Evolutionary conservation across 352 stramenopile genomes (phyloP).

Genomic region (Hyaloperonospora brassicae): DNA sequence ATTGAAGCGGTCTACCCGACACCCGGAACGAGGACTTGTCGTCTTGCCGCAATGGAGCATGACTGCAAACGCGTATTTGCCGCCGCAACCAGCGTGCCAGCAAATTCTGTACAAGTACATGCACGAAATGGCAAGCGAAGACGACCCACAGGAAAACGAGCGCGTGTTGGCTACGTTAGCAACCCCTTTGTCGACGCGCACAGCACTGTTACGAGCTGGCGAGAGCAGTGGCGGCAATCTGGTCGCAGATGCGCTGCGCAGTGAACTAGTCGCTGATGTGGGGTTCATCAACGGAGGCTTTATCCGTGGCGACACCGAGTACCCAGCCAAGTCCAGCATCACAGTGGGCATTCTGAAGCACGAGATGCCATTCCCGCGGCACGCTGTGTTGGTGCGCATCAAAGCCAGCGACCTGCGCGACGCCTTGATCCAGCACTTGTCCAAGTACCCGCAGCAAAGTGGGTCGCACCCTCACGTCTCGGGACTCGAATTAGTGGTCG

Average conservation of each 20-base stretch:
- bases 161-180: constrained; percentile 48
- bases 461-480: constrained; percentile 81
- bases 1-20: constrained; percentile 31
- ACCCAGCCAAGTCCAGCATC: constrained; percentile 57
- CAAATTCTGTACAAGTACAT: constrained; percentile 77
- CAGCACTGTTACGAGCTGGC: constrained; percentile 53
- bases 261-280: constrained; percentile 52
- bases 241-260: constrained; percentile 68
- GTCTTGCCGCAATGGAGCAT: constrained; percentile 76
- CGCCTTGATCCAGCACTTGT: constrained; percentile 69
- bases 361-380: constrained; percentile 82
- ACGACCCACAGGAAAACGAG: constrained; percentile 33
- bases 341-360: constrained; percentile 68
- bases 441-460: constrained; percentile 64
- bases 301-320: constrained; percentile 75
- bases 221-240: constrained; percentile 77
- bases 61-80: constrained; percentile 58
- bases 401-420: constrained; percentile 52
- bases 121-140: constrained; percentile 47
- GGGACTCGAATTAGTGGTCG: constrained; percentile 37
- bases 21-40: constrained; percentile 38
- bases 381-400: constrained; percentile 61
- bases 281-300: constrained; percentile 87
- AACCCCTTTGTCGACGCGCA: constrained; percentile 57
- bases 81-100: constrained; percentile 45